Evolutionary conservation across 345 rosid species (phyloP), one percentile per base, ranked within the genome.

Genomic region (Murraya koenigii): DNA sequence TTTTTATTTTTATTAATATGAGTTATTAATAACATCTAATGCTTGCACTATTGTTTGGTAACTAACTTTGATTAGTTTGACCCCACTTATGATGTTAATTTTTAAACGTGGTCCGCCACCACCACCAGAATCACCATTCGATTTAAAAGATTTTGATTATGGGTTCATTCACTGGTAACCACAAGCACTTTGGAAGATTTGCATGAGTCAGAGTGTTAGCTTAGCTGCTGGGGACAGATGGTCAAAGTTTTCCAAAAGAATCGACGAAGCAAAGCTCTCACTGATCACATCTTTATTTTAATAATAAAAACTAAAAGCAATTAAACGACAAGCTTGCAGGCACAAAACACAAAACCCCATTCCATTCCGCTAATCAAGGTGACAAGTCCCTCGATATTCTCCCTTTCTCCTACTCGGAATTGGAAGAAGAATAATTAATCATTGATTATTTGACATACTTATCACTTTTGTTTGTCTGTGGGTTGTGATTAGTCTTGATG

Each of bases 311-410:
- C 1, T 44, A 19, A 39, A 52, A 52, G 56, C 56, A 52, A 52
- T 52, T 17, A 52, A 52, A 52, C 56, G 56, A 52, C 56, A 52
- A 52, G 25, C 26, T 6, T 26, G 66, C 17, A 38, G 35, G 66
- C 77, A 28, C 77, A 74, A 71, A 77, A 76, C 80, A 77, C 74
- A 74, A 63, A 71, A 78, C 64, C 80, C 80, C 70, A 33, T 33
- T 62, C 67, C 65, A 26, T 28, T 41, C 88, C 88, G 86, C 79
- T 75, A 85, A 85, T 87, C 85, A 85, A 87, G 88, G 87, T 74
- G 84, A 80, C 90, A 83, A 82, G 76, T 83, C 75, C 81, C 85
- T 82, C 86, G 52, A 60, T 73, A 68, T 81, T 80, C 86, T 66
- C 80, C 14, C 20, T 4, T 44, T n/a, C 65, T 78, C 78, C 60